Base-by-base conservation (phyloP, 2,329 filamentous ascomycete genomes). In the Fusarium globosum region DNA sequence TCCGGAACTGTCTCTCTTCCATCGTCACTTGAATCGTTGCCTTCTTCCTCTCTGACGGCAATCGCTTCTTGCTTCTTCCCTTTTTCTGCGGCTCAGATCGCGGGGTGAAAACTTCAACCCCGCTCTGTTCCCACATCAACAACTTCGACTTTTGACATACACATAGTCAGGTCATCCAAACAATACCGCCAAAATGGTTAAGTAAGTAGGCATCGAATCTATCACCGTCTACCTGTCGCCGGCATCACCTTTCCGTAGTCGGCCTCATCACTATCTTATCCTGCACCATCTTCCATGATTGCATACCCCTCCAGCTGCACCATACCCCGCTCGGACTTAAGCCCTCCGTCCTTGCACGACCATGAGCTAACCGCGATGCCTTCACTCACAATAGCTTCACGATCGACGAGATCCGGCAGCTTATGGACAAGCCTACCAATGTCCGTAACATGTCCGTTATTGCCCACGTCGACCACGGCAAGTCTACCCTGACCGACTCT, bases 401-500 rank as follows among this genome's bases (percentile, higher is more conserved):
- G 83, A 92, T 98, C 88, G 96, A 98, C 85, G 95, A 94, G 91
- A 93, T 95, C 86, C 92, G 92, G 86, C 79, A 73, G 81, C 81
- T 93, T 84, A 94, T 93, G 93, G 92, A 94, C 91, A 92, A 92
- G 87, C 91, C 93, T 80, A 88, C 85, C 83, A 92, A 92, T 85
- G 90, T 92, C 85, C 89, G 90, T 87, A 98, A 98, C 92, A 98
- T 98, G 96, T 98, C 95, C 89, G 96, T 99, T 86, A 98, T 98
- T 94, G 96, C 96, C 86, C 96, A 99, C 90, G 95, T 99, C 92
- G 96, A 99, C 88, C 96, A 99, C 92, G 96, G 96, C 90, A 99
- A 99, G 89, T 99, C 96, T 81, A 99, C 96, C 85, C 91, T 99
- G 82, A 98, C 96, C 92, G 96, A 99, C 88, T 98, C 96, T 81